phyloP scores from a whole-genome alignment of 164 flowering plant species.

The grape (Vitis vinifera) region DNA sequence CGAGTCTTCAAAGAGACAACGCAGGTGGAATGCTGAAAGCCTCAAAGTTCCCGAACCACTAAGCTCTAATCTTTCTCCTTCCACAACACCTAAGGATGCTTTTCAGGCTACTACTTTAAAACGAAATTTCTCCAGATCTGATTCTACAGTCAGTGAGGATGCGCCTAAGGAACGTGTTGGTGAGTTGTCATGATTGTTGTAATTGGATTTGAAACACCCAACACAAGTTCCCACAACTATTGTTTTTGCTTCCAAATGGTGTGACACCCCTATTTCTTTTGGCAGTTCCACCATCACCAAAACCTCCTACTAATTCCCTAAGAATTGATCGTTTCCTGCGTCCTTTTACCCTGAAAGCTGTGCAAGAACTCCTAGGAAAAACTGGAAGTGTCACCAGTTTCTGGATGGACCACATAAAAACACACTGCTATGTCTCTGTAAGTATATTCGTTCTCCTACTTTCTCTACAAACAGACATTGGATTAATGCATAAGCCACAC shows the following conservation, averaged over 20 bases:
- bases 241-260: not conserved
- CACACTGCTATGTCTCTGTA: slow-evolving; percentile 96
- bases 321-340: slow-evolving; percentile 87
- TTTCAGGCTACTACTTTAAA: slow-evolving; percentile 29
- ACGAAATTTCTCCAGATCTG: slow-evolving; percentile 48
- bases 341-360: slow-evolving; percentile 93
- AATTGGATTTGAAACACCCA: not conserved
- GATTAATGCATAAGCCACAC: not conserved
- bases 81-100: slow-evolving; percentile 45
- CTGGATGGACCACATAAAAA: slow-evolving; percentile 99
- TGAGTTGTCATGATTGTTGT: slow-evolving; percentile 29
- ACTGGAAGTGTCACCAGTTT: slow-evolving; percentile 73
- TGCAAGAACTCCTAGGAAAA: slow-evolving; percentile 89
- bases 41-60: slow-evolving; percentile 50
- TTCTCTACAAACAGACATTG: not conserved
- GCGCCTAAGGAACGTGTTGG: slow-evolving; percentile 84
- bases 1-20: slow-evolving; percentile 77
- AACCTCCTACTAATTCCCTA: slow-evolving; percentile 73
- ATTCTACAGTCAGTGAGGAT: slow-evolving; percentile 48
- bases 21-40: slow-evolving; percentile 71
- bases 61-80: slow-evolving; percentile 28
- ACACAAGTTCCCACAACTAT: not conserved
- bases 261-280: slow-evolving; percentile 6
- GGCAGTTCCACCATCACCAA: slow-evolving; percentile 83
- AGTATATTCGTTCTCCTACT: slow-evolving; percentile 13